phyloP scores from a whole-genome alignment of 306 rosid species.

The Cucurbita maxima region DNA sequence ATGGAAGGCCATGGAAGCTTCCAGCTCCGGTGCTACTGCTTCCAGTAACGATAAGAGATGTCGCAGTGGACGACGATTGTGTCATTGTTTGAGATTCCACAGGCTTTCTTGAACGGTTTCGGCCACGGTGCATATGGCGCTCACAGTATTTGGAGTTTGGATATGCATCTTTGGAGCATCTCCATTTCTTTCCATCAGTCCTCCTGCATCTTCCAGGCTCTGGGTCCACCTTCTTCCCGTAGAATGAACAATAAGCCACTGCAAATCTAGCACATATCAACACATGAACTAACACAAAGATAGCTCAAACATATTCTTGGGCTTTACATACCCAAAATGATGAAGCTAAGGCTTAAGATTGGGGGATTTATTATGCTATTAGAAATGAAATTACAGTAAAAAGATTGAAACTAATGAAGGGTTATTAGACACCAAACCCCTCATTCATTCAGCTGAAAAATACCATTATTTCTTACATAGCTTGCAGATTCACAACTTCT shows the following conservation, averaged over 20 bases:
- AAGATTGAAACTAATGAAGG: neutral
- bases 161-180: conserved; percentile 75
- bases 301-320: neutral
- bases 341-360: neutral
- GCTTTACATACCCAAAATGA: neutral
- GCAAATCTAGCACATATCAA: neutral
- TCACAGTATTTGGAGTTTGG: conserved; percentile 88
- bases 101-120: conserved; percentile 99
- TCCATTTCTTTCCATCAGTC: conserved; percentile 88
- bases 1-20: conserved; percentile 47
- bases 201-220: conserved; percentile 91
- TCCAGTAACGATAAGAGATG: conserved; percentile 41
- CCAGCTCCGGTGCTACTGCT: conserved; percentile 23
- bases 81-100: conserved; percentile 75
- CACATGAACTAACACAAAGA: neutral
- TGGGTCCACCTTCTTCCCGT: conserved; percentile 85
- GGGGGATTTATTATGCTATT: neutral
- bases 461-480: neutral
- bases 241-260: conserved; percentile 67
- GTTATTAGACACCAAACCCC: neutral
- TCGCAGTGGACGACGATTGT: conserved; percentile 36
- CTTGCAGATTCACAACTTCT: neutral
- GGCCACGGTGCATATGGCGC: conserved; percentile 91
- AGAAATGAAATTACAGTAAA: neutral
- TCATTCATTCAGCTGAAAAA: neutral